Evolutionary conservation across 768 basidiomycete genomes (phyloP).

Genomic region (Leccinum boreale): DNA sequence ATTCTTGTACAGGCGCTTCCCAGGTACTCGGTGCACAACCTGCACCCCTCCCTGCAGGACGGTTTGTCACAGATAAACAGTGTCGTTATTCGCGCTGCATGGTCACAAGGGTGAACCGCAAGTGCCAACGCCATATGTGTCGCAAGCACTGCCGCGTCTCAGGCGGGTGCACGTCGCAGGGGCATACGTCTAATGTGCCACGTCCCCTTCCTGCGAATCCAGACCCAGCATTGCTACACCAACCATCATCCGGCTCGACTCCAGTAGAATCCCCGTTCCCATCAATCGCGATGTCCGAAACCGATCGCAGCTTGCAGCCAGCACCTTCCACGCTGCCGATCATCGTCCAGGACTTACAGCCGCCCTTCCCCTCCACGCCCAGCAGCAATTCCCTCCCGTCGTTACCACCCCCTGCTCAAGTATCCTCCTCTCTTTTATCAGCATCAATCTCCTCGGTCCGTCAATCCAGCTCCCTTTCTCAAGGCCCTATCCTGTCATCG

Average conservation of each 20-base stretch:
- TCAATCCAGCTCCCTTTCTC: background rate
- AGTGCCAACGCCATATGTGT: background rate
- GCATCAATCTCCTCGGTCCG: background rate
- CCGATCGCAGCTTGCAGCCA: background rate
- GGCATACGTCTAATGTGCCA: background rate
- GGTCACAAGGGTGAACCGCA: background rate
- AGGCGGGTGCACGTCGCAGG: background rate
- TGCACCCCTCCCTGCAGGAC: background rate
- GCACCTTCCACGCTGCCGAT: background rate
- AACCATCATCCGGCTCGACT: background rate
- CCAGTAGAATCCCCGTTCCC: background rate
- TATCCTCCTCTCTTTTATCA: background rate
- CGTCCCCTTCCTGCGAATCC: background rate
- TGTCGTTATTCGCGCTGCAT: background rate
- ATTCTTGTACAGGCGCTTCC: background rate
- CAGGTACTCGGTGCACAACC: background rate
- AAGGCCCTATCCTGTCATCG: background rate
- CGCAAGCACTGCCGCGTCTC: background rate
- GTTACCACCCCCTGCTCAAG: background rate
- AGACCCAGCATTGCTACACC: background rate
- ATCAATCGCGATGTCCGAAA: background rate
- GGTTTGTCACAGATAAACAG: background rate
- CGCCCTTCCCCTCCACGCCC: background rate
- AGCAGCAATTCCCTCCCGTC: background rate
- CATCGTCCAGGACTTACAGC: background rate